Evolutionary conservation across 2,329 filamentous ascomycete species (phyloP).

Genomic region (Aspergillus tubingensis): DNA sequence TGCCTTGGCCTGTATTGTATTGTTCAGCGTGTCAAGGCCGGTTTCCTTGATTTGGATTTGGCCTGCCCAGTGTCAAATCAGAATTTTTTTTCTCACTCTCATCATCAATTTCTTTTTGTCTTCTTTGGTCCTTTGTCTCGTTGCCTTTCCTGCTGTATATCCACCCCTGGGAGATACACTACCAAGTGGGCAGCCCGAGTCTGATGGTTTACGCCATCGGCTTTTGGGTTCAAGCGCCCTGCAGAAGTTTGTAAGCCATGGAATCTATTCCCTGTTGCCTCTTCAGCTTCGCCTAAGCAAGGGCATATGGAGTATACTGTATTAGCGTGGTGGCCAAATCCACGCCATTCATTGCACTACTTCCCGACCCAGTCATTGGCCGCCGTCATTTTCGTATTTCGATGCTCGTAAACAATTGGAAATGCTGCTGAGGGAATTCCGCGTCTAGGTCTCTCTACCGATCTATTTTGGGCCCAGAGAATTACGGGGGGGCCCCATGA

Average conservation of each 20-base stretch:
- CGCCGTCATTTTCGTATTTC: slow-evolving; percentile 3
- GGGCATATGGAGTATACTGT: background rate
- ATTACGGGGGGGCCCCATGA: slow-evolving; percentile 5
- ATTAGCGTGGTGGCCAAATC: slow-evolving; percentile 8
- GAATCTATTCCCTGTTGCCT: slow-evolving; percentile 5
- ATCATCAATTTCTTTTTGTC: background rate
- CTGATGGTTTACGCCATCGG: background rate
- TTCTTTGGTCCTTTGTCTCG: background rate
- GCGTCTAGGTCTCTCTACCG: slow-evolving; percentile 8
- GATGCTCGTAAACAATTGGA: slow-evolving; percentile 8
- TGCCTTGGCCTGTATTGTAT: background rate
- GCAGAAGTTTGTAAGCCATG: slow-evolving; percentile 4
- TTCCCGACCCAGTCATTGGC: slow-evolving; percentile 1
- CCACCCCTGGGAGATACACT: background rate
- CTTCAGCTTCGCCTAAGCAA: slow-evolving; percentile 7
- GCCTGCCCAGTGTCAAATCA: background rate
- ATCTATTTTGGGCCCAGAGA: slow-evolving; percentile 16
- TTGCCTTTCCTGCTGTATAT: background rate
- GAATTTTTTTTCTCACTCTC: background rate
- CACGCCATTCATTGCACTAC: background rate
- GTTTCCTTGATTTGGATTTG: background rate
- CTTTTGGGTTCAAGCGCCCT: slow-evolving; percentile 1
- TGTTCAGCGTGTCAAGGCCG: background rate
- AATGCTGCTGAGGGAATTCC: slow-evolving; percentile 10
- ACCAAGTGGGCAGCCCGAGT: background rate